Base-by-base conservation (phyloP, 2,329 filamentous ascomycete genomes). In the Hypoxylon sp. region DNA sequence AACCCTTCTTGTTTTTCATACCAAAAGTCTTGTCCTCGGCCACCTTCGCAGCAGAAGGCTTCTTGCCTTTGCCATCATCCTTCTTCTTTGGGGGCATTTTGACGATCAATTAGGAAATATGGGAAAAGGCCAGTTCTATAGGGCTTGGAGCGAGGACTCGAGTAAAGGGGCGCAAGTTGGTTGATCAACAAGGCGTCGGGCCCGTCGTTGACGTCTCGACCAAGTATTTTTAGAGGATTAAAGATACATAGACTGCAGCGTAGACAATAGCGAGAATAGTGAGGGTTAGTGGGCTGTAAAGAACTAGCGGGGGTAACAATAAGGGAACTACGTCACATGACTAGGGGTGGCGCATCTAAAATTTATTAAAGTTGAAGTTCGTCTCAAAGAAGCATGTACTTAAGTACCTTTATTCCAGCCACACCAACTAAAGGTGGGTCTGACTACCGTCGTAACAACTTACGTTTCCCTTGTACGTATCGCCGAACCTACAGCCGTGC, bases 1-100 rank as follows among this genome's bases (percentile, higher is more conserved):
- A 88, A 63, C 94, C 94, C 81, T 97, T 99, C 80, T 99, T 99
- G 71, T 99, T 99, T 78, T 99, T 99, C 94, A 99, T 97, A 66
- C 94, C 94, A 80, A 99, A 99, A 37, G 94, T 96, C 78, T 93
- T 94, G 79, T 99, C 94, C 58, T 94, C 91, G 59, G 91, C 89
- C 32, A 79, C 67, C 76, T 91, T 91, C 63, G 76, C 65, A 51
- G 76, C 72, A 15, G 76, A 69, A 47, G 76, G 71, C 75, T 82
- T 83, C 75, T 85, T 85, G 71, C 75, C 78, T 62, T 67, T 77
- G 40, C 60, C 68, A 47, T 66, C 75, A 61, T 83, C 78, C 46
- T 82, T 78, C 50, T 74, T 71, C 65, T 91, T 91, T 51, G 89
- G 89, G 71, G 89, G 78, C 89, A 92, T 91, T 66, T 66, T 84